Percentiles rank a stretch among this genome's conserved stretches.
These are phyloP conservation scores for Xylariaceae sp. DNA, from an alignment of 2,329 filamentous ascomycete genomes.

Conservation along the genomic window DNA sequence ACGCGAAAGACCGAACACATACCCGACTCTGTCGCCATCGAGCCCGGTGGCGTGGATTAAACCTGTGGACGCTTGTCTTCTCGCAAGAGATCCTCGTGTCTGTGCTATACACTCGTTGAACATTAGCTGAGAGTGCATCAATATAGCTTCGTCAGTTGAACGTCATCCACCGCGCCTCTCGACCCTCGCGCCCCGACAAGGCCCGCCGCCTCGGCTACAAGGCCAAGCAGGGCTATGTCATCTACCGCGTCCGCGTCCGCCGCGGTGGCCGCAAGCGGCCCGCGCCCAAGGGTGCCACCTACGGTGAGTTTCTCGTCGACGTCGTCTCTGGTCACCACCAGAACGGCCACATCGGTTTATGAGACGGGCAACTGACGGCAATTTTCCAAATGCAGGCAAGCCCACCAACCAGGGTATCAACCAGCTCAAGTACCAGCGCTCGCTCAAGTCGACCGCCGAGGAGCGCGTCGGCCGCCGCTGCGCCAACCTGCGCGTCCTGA, in stretches of 20 bases:
- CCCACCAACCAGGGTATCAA: constrained; percentile 99
- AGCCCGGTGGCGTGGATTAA: constrained; percentile 22
- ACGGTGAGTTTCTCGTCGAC: no score
- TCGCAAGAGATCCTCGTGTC: constrained; percentile 37
- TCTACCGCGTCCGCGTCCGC: constrained; percentile 98
- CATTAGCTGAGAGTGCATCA: constrained; percentile 99
- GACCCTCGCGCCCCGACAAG: constrained; percentile 98
- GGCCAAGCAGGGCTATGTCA: constrained; percentile 99
- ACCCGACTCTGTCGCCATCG: constrained; percentile 21
- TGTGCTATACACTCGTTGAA: constrained; percentile 99
- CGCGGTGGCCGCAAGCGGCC: constrained; percentile 98
- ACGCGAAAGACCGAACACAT: constrained; percentile 19
- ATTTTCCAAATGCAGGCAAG: constrained; percentile 65
- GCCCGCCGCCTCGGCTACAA: constrained; percentile 99
- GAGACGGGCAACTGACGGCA: constrained; percentile 8
- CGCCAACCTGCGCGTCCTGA: constrained; percentile 97
- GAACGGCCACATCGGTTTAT: constrained; percentile 1
- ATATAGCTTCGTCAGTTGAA: constrained; percentile 99
- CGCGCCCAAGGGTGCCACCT: constrained; percentile 95
- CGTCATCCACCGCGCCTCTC: constrained; percentile 98
- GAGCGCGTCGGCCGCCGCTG: constrained; percentile 99
- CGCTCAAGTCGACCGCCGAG: constrained; percentile 94
- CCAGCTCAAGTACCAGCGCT: constrained; percentile 99
- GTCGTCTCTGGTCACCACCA: constrained; percentile 6
- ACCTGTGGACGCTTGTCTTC: constrained; percentile 29